These are phyloP conservation scores for Lanmaoa rubissima DNA, from an alignment of 768 basidiomycete genomes.

Conservation along the genomic window DNA sequence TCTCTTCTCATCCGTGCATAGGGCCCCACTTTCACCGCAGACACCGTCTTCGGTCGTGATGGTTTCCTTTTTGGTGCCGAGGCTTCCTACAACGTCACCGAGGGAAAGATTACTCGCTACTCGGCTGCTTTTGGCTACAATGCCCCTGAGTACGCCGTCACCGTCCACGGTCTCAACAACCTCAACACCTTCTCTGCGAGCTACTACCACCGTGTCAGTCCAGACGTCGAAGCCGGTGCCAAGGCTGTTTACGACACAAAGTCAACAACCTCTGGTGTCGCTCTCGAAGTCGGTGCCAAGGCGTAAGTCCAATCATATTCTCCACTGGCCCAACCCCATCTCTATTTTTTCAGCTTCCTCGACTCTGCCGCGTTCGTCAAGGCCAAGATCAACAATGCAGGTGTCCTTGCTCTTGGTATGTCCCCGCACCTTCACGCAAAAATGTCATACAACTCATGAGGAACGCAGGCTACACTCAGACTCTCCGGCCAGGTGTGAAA, in stretches of 20 bases:
- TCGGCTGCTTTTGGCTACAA: slow-evolving; percentile 92
- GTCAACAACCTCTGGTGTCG: slow-evolving; percentile 80
- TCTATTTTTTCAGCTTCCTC: slow-evolving; percentile 52
- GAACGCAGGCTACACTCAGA: slow-evolving; percentile 79
- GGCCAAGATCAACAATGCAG: slow-evolving; percentile 97
- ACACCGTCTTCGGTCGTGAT: slow-evolving; percentile 92
- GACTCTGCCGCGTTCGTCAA: slow-evolving; percentile 92
- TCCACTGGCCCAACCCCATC: not conserved
- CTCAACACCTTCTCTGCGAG: slow-evolving; percentile 89
- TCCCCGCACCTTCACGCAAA: not conserved
- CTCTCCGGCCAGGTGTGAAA: slow-evolving; percentile 90
- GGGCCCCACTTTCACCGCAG: slow-evolving; percentile 97
- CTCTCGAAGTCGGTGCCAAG: slow-evolving; percentile 94
- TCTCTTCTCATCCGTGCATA: slow-evolving; percentile 30
- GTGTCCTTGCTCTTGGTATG: slow-evolving; percentile 81
- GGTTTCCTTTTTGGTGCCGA: slow-evolving; percentile 97
- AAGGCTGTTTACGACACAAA: slow-evolving; percentile 97
- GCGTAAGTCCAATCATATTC: slow-evolving; percentile 53
- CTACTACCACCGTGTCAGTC: slow-evolving; percentile 96
- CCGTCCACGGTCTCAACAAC: slow-evolving; percentile 93
- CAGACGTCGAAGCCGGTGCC: slow-evolving; percentile 91
- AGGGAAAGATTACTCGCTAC: slow-evolving; percentile 90
- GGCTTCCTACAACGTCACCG: slow-evolving; percentile 94
- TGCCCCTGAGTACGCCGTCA: slow-evolving; percentile 93
- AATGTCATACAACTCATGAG: slow-evolving; percentile 9